Evolutionary conservation across 2,329 filamentous ascomycete genomes (phyloP).

Genomic region (Daldinia eschscholtzii): DNA sequence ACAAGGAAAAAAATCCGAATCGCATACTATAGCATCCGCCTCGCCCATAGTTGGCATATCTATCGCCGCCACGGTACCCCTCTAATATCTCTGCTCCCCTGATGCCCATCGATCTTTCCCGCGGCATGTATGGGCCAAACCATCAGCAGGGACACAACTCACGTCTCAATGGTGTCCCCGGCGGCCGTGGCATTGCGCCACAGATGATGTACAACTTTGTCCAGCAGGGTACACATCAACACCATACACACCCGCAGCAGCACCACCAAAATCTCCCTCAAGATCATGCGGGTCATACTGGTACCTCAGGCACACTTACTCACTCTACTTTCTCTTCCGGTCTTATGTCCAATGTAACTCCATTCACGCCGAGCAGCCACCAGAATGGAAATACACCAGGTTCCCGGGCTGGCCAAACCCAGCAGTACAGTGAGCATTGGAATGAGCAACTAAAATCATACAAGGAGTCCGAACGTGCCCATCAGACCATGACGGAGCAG

Average conservation of each 20-base stretch:
- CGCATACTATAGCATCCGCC: slow-evolving; percentile 17
- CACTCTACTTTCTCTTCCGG: slow-evolving; percentile 74
- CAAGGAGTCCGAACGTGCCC: slow-evolving; percentile 80
- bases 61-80: slow-evolving; percentile 46
- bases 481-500: slow-evolving; percentile 77
- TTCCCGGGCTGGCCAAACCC: slow-evolving; percentile 63
- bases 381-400: slow-evolving; percentile 69
- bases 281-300: slow-evolving; percentile 67
- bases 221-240: slow-evolving; percentile 61
- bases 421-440: slow-evolving; percentile 79
- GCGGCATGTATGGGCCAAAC: slow-evolving; percentile 79
- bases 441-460: slow-evolving; percentile 85
- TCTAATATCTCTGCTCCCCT: slow-evolving; percentile 17
- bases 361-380: slow-evolving; percentile 66
- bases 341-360: slow-evolving; percentile 73
- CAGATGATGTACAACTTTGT: slow-evolving; percentile 75
- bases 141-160: slow-evolving; percentile 80
- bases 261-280: slow-evolving; percentile 71
- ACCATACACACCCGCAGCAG: slow-evolving; percentile 72
- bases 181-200: slow-evolving; percentile 65
- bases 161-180: slow-evolving; percentile 79
- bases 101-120: slow-evolving; percentile 50
- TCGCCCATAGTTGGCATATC: background rate
- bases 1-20: slow-evolving; percentile 11
- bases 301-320: slow-evolving; percentile 68